Evolutionary conservation across 305 asterid genomes (phyloP).

Genomic region (Plantago lanceolata): DNA sequence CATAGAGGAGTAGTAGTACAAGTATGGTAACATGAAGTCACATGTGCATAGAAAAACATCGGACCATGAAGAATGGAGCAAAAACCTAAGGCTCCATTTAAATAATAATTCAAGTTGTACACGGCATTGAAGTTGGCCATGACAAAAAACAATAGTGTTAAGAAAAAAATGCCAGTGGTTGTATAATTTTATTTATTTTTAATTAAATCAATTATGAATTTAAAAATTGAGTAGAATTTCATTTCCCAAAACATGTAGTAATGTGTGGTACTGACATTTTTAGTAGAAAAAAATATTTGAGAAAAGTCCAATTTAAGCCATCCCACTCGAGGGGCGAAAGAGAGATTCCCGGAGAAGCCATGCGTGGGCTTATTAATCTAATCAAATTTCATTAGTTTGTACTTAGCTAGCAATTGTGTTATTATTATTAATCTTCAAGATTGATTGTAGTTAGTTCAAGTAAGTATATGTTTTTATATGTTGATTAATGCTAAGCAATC

Average conservation of each 20-base stretch:
- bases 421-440: no score
- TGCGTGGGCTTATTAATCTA: constrained; percentile 56
- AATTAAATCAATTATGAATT: no score
- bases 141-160: not conserved
- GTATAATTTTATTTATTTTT: no score
- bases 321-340: constrained; percentile 40
- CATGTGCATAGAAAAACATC: constrained; percentile 28
- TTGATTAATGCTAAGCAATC: constrained; percentile 26
- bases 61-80: constrained; percentile 41
- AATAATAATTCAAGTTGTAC: constrained; percentile 12
- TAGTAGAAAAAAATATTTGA: constrained; percentile 7
- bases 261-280: constrained; percentile 11
- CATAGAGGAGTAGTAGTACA: constrained; percentile 7
- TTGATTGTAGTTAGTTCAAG: constrained; percentile 6
- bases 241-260: constrained; percentile 27
- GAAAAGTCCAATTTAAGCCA: constrained; percentile 40
- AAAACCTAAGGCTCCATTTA: not conserved
- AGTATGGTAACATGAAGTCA: constrained; percentile 30
- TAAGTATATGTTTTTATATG: no score
- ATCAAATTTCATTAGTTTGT: constrained; percentile 10
- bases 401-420: no score
- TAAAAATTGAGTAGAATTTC: constrained; percentile 15
- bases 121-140: constrained; percentile 20
- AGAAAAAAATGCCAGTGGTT: not conserved
- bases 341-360: constrained; percentile 78